Evolutionary conservation across 2,329 filamentous ascomycete species (phyloP).

Genomic region (Leptographium procerum): DNA sequence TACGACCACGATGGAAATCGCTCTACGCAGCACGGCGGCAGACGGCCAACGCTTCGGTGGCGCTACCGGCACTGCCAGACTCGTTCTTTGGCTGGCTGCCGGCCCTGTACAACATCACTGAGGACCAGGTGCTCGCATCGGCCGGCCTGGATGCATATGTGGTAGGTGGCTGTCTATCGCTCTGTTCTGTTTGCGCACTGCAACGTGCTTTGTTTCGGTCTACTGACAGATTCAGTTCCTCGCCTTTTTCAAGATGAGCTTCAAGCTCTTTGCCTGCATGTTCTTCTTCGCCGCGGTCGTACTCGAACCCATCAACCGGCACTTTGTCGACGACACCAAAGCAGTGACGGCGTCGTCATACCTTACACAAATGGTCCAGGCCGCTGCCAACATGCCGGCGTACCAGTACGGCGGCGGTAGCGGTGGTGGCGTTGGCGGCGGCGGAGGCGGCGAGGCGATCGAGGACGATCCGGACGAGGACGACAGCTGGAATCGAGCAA

Average conservation of each 20-base stretch:
- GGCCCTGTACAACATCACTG: slow-evolving; percentile 69
- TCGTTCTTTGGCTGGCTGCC: slow-evolving; percentile 91
- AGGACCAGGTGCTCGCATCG: slow-evolving; percentile 79
- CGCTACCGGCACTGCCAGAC: slow-evolving; percentile 69
- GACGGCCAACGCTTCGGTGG: slow-evolving; percentile 38
- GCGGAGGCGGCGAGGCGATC: not conserved
- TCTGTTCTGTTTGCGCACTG: too few species aligned
- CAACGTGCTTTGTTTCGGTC: too few species aligned
- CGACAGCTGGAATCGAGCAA: slow-evolving; percentile 21
- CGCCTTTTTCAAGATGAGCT: slow-evolving; percentile 90
- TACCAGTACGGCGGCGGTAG: too few species aligned
- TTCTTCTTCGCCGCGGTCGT: slow-evolving; percentile 72
- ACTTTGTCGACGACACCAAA: slow-evolving; percentile 32
- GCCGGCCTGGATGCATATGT: slow-evolving; percentile 94
- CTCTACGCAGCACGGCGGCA: slow-evolving; percentile 80
- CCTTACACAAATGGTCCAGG: not conserved
- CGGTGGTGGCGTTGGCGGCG: not conserved
- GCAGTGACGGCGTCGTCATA: not conserved
- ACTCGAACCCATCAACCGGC: slow-evolving; percentile 74
- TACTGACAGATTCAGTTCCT: slow-evolving; percentile 48
- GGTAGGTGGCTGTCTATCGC: slow-evolving; percentile 39
- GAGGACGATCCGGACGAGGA: slow-evolving; percentile 14
- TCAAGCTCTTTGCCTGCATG: slow-evolving; percentile 68
- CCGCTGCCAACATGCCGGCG: not conserved
- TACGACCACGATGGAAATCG: slow-evolving; percentile 83